Evolutionary conservation across 306 rosid genomes (phyloP).

Genomic region (Quercus wislizeni): DNA sequence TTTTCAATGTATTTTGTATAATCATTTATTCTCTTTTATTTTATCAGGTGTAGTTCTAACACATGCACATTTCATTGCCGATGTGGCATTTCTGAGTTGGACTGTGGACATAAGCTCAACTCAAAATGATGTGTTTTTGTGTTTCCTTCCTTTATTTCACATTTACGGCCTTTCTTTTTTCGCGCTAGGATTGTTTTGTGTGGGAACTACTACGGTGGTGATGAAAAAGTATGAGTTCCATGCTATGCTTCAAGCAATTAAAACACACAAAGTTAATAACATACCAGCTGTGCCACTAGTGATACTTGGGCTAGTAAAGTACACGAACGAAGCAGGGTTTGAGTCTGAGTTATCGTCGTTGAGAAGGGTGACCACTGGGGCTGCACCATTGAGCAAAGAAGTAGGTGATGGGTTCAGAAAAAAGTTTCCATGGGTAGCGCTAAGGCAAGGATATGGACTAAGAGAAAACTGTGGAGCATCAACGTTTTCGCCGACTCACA

Average conservation of each 20-base stretch:
- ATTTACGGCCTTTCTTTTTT: conserved; percentile 75
- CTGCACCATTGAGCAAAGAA: conserved; percentile 83
- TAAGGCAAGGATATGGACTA: conserved; percentile 80
- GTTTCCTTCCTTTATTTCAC: conserved; percentile 92
- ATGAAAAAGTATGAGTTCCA: conserved; percentile 64
- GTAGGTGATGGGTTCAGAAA: conserved; percentile 50
- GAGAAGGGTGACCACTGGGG: conserved; percentile 71
- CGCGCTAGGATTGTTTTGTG: conserved; percentile 60
- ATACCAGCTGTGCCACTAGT: conserved; percentile 89
- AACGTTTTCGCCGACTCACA: conserved; percentile 37
- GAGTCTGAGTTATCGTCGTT: conserved; percentile 59
- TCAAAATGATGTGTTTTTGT: conserved; percentile 58
- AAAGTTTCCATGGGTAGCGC: conserved; percentile 81
- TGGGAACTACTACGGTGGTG: conserved; percentile 53
- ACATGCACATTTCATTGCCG: conserved; percentile 61
- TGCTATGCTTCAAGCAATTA: conserved; percentile 58
- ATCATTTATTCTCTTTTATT: too few relatives aligned
- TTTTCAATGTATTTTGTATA: too few relatives aligned
- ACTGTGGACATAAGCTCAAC: conserved; percentile 39
- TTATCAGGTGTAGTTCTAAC: conserved; percentile 49
- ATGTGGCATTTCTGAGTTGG: conserved; percentile 50
- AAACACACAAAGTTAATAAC: conserved; percentile 55
- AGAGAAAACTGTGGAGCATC: conserved; percentile 74
- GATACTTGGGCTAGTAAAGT: conserved; percentile 65
- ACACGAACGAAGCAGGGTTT: conserved; percentile 30